phyloP scores from a whole-genome alignment of 495 filamentous ascomycete genomes.

The Thozetella sp. region DNA sequence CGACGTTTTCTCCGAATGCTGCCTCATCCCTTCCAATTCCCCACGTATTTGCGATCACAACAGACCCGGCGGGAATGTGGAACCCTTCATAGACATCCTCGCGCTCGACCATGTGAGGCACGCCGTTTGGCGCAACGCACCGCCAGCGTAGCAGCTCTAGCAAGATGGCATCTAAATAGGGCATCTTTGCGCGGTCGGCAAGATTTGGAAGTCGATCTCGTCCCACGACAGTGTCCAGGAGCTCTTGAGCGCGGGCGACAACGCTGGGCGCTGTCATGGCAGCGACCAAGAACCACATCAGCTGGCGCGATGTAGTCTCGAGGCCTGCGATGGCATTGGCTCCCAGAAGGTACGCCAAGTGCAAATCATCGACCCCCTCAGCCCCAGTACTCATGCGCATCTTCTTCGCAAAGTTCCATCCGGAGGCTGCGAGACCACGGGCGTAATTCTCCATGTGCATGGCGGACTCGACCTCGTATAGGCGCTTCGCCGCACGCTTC shows the following conservation, averaged over 20 bases:
- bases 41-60: slow-evolving; percentile 50
- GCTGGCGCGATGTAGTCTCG: slow-evolving; percentile 10
- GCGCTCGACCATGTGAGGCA: slow-evolving; percentile 46
- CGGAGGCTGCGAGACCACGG: neutral
- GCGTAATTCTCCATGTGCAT: slow-evolving; percentile 3
- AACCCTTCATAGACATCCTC: slow-evolving; percentile 45
- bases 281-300: slow-evolving; percentile 20
- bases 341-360: slow-evolving; percentile 21
- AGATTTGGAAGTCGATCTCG: slow-evolving; percentile 35
- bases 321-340: slow-evolving; percentile 18
- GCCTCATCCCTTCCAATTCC: slow-evolving; percentile 51
- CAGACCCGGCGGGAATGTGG: slow-evolving; percentile 41
- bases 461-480: neutral
- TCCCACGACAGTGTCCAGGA: slow-evolving; percentile 36
- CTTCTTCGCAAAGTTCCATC: slow-evolving; percentile 11
- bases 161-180: slow-evolving; percentile 40
- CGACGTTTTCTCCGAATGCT: slow-evolving; percentile 47
- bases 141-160: slow-evolving; percentile 58
- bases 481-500: slow-evolving; percentile 35
- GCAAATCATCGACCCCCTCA: slow-evolving; percentile 2
- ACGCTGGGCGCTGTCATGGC: slow-evolving; percentile 12
- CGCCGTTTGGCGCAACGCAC: slow-evolving; percentile 52
- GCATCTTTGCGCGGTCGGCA: slow-evolving; percentile 41
- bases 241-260: slow-evolving; percentile 33
- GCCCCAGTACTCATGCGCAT: neutral